Evolutionary conservation across 345 rosid species (phyloP).

Genomic region (Durio zibethinus): DNA sequence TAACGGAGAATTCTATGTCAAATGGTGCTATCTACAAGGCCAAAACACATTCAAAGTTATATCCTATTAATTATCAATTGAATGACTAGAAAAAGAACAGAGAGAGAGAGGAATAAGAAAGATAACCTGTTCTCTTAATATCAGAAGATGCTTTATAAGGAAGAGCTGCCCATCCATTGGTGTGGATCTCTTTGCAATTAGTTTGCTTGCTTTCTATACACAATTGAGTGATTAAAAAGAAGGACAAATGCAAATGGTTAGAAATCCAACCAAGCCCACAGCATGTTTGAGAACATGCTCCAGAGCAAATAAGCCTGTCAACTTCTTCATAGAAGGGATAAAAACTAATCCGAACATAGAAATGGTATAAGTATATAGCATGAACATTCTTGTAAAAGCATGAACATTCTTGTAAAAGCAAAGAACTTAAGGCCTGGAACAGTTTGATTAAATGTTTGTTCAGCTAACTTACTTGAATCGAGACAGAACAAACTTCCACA

Average conservation of each 20-base stretch:
- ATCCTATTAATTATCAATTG: not conserved
- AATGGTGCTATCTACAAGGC: conserved; percentile 82
- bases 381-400: not conserved
- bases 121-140: conserved; percentile 90
- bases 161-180: conserved; percentile 94
- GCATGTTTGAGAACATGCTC: conserved; percentile 1
- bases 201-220: conserved; percentile 85
- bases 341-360: not conserved
- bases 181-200: conserved; percentile 68
- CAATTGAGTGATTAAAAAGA: conserved; percentile 15
- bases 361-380: not conserved
- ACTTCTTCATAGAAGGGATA: not conserved
- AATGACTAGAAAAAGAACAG: conserved; percentile 17
- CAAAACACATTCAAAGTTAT: conserved; percentile 14
- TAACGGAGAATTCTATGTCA: conserved; percentile 93
- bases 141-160: conserved; percentile 88
- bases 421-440: not conserved
- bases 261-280: conserved; percentile 3
- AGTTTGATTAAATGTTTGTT: conserved; percentile 4
- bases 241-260: not conserved
- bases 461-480: conserved; percentile 73
- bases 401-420: too few species aligned
- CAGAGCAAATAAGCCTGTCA: not conserved
- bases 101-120: conserved; percentile 11
- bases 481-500: conserved; percentile 83